These are phyloP conservation scores for Elsinoe necatrix DNA, from an alignment of 2,329 filamentous ascomycete genomes.

Conservation along the genomic window DNA sequence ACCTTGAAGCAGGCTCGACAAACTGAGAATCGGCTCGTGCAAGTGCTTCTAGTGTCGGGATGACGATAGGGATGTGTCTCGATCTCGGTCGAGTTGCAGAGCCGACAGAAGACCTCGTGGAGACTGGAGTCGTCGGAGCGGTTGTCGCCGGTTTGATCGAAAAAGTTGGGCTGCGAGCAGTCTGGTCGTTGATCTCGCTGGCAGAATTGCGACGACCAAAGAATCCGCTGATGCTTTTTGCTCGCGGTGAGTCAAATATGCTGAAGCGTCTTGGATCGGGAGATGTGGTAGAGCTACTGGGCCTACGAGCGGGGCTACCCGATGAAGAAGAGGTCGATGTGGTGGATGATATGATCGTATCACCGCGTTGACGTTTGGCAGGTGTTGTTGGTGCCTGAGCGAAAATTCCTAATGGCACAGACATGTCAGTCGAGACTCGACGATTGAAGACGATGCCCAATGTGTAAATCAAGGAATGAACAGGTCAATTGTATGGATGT, in stretches of 20 bases:
- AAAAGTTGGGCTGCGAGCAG: not conserved
- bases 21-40: not conserved
- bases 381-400: constrained; percentile 8
- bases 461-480: constrained; percentile 3
- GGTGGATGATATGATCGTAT: constrained; percentile 2
- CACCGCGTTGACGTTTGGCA: constrained; percentile 3
- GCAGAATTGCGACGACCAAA: not conserved
- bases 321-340: constrained; percentile 5
- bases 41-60: constrained; percentile 31
- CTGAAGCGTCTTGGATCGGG: constrained; percentile 8
- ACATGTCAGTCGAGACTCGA: constrained; percentile 8
- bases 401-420: constrained; percentile 13
- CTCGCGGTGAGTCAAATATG: constrained; percentile 1
- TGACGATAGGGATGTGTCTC: constrained; percentile 39
- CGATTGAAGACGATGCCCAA: not conserved
- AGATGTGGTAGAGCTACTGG: not conserved
- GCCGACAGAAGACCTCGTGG: constrained; percentile 14
- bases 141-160: not conserved
- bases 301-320: not conserved
- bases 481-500: not conserved
- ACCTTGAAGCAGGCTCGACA: not conserved
- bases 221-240: not conserved
- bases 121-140: not conserved
- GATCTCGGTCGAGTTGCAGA: constrained; percentile 22
- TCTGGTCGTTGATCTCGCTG: not conserved